A percentile compares a stretch with the other conserved stretches of the same genome.
These are phyloP conservation scores for Aspergillus wentii DNA, from an alignment of 495 filamentous ascomycete genomes.

Conservation along the genomic window DNA sequence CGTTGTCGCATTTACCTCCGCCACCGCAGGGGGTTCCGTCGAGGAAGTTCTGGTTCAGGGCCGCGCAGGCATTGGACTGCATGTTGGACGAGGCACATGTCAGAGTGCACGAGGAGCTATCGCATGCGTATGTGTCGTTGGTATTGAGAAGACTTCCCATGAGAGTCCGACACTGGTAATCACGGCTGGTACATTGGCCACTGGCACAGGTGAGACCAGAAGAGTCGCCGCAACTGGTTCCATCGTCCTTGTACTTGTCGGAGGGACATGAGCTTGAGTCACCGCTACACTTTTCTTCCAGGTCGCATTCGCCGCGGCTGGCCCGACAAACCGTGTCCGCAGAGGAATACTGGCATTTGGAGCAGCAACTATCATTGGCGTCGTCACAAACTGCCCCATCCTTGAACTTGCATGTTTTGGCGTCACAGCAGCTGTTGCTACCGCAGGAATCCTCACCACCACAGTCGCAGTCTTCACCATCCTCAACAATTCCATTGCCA, in stretches of 20 bases:
- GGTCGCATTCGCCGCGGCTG: conserved; percentile 76
- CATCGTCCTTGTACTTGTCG: conserved; percentile 66
- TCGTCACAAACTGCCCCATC: conserved; percentile 76
- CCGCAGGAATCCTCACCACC: conserved; percentile 70
- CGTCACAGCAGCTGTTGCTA: conserved; percentile 75
- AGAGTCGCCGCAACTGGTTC: conserved; percentile 58
- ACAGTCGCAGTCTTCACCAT: conserved; percentile 93
- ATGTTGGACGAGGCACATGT: conserved; percentile 72
- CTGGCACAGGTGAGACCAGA: conserved; percentile 73
- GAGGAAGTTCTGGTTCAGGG: conserved; percentile 85
- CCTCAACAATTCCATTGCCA: conserved; percentile 95
- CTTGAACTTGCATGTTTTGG: conserved; percentile 85
- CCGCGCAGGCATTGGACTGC: conserved; percentile 58
- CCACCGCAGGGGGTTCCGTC: conserved; percentile 87
- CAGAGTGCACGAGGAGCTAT: conserved; percentile 64
- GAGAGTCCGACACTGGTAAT: conserved; percentile 82
- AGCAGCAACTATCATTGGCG: conserved; percentile 87
- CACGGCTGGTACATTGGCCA: conserved; percentile 90
- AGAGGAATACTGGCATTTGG: conserved; percentile 65
- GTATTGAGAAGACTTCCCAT: conserved; percentile 72
- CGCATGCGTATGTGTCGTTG: conserved; percentile 82
- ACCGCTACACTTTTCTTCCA: conserved; percentile 77
- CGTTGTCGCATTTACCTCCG: conserved; percentile 74
- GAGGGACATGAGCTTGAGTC: conserved; percentile 65
- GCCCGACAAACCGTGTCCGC: conserved; percentile 69